These are phyloP conservation scores for Chaetomium globosum DNA, from an alignment of 2,329 filamentous ascomycete genomes.

Conservation along the genomic window DNA sequence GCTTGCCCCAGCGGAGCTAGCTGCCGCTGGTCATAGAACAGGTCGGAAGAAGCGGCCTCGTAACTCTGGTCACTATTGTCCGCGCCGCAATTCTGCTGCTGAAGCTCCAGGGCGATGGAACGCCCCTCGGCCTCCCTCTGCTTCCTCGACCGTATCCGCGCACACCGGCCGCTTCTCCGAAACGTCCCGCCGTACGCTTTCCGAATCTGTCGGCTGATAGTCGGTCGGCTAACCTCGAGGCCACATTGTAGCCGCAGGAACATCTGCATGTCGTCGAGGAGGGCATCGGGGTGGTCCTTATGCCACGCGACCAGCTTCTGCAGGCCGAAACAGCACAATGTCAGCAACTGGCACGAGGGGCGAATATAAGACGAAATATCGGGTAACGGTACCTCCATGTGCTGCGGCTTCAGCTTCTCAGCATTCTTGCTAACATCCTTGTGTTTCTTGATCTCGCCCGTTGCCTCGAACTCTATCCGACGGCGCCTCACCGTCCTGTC, in stretches of 20 bases:
- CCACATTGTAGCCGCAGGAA: constrained; percentile 32
- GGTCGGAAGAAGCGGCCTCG: neutral
- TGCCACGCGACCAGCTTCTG: constrained; percentile 36
- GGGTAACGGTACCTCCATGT: constrained; percentile 31
- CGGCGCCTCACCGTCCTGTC: constrained; percentile 33
- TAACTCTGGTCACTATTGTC: neutral
- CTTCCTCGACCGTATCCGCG: constrained; percentile 29
- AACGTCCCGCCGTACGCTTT: constrained; percentile 29
- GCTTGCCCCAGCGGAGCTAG: constrained; percentile 21
- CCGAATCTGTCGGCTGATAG: constrained; percentile 34
- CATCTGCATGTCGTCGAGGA: constrained; percentile 36
- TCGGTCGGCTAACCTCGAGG: constrained; percentile 33
- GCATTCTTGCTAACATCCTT: constrained; percentile 36
- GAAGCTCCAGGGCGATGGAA: constrained; percentile 27
- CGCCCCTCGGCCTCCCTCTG: constrained; percentile 27
- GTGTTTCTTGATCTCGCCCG: constrained; percentile 31
- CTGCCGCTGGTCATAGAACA: constrained; percentile 23
- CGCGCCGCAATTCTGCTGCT: constrained; percentile 7
- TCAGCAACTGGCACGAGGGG: constrained; percentile 5
- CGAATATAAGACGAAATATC: neutral
- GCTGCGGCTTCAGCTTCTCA: constrained; percentile 35
- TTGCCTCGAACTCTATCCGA: constrained; percentile 30
- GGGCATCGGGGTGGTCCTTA: constrained; percentile 33
- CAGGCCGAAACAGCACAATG: neutral
- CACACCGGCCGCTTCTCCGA: constrained; percentile 24